Conservation (phyloP, 2,329 filamentous ascomycete genomes). For the Fusarium sp. region DNA sequence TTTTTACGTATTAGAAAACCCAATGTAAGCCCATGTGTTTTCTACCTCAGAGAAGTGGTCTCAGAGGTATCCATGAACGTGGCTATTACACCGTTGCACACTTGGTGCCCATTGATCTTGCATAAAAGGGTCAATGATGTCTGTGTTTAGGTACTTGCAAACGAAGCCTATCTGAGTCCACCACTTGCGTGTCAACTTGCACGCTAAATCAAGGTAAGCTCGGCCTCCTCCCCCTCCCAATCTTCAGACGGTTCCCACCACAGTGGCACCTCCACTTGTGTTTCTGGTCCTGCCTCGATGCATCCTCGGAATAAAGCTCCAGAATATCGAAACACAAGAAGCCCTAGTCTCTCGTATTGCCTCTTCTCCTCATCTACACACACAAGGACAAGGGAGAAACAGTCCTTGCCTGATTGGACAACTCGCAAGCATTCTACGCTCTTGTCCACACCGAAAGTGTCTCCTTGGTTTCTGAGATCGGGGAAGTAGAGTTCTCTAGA, state of each 20-base stretch:
- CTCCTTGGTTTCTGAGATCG: not conserved
- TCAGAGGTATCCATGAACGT: no score
- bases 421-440: not conserved
- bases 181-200: not conserved
- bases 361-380: not conserved
- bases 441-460: not conserved
- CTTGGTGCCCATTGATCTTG: no score
- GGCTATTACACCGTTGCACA: no score
- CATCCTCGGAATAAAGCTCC: not conserved
- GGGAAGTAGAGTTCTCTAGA: not conserved
- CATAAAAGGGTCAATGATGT: no score
- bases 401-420: not conserved
- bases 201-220: not conserved
- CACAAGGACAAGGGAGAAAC: not conserved
- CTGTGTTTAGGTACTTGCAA: no score
- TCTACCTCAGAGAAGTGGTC: no score
- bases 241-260: not conserved
- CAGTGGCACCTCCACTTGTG: not conserved
- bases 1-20: no score
- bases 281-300: not conserved
- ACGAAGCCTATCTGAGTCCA: not conserved
- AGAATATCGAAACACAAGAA: not conserved
- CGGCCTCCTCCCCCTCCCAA: not conserved
- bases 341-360: not conserved
- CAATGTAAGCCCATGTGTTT: no score